phyloP scores from a whole-genome alignment of 345 rosid species.

The Lumnitzera littorea region DNA sequence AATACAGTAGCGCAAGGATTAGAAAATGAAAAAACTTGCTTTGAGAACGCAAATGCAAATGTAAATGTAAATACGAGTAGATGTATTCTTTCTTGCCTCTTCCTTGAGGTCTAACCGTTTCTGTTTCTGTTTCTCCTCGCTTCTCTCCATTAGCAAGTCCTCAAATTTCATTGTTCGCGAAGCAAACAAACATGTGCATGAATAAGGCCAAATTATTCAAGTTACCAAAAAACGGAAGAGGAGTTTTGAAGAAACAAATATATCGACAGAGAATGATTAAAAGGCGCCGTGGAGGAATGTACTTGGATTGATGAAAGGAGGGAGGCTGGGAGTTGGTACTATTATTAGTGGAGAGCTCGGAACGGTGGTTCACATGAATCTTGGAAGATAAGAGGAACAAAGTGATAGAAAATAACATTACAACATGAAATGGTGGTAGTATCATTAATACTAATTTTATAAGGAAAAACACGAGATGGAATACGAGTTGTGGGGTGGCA shows the following conservation, averaged over 20 bases:
- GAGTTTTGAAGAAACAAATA: slow-evolving; percentile 8
- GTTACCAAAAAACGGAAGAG: not conserved
- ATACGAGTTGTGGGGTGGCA: slow-evolving; percentile 7
- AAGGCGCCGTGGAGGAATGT: no score
- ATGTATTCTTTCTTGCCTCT: slow-evolving; percentile 29
- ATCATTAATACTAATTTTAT: no score
- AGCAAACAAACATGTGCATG: not conserved
- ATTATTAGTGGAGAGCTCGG: slow-evolving; percentile 19
- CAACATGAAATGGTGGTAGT: not conserved
- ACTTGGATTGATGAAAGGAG: slow-evolving; percentile 11
- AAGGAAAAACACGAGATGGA: not conserved
- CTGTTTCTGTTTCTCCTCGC: slow-evolving; percentile 28
- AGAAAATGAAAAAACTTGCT: no score
- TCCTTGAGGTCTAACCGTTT: slow-evolving; percentile 39
- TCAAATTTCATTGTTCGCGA: slow-evolving; percentile 60
- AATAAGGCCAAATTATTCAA: not conserved
- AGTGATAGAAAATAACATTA: not conserved
- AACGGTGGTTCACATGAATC: slow-evolving; percentile 35
- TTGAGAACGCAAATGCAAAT: not conserved
- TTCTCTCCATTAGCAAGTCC: slow-evolving; percentile 54
- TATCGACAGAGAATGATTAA: not conserved
- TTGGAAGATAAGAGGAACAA: not conserved
- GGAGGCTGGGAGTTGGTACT: slow-evolving; percentile 15
- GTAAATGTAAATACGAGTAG: not conserved
- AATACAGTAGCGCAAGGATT: no score